Evolutionary conservation across 306 rosid species (phyloP).

Genomic region (Inga leiocalycina): DNA sequence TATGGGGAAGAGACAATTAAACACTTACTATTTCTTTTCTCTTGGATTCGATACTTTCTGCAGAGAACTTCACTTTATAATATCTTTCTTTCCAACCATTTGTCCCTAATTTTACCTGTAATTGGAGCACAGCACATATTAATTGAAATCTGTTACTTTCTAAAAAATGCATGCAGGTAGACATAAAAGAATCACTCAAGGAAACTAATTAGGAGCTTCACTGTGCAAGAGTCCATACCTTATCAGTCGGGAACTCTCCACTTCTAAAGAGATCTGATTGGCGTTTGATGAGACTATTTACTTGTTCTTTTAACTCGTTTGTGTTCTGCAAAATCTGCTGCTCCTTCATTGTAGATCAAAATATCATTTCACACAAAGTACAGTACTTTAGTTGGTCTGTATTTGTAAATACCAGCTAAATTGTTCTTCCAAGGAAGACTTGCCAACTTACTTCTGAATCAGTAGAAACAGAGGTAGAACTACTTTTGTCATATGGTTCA

Average conservation of each 20-base stretch:
- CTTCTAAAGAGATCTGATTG: constrained; percentile 42
- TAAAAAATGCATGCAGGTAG: neutral
- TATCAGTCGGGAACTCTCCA: constrained; percentile 28
- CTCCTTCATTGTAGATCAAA: neutral
- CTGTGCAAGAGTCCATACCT: constrained; percentile 7
- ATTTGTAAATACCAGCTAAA: neutral
- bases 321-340: constrained; percentile 53
- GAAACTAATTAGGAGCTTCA: neutral
- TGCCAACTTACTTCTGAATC: constrained; percentile 30
- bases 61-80: constrained; percentile 55
- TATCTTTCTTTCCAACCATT: constrained; percentile 53
- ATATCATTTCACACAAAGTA: neutral
- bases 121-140: neutral
- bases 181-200: neutral
- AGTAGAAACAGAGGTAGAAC: constrained; percentile 19
- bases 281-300: constrained; percentile 14
- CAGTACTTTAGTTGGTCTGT: neutral
- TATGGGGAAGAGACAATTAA: neutral
- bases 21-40: constrained; percentile 53
- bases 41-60: constrained; percentile 40
- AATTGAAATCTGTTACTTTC: neutral
- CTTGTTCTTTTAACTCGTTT: constrained; percentile 36
- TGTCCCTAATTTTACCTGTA: constrained; percentile 46
- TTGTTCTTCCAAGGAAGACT: neutral
- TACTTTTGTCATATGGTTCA: neutral